Evolutionary conservation across 176 grass and related monocot species (phyloP).

Genomic region (Miscanthus lutarioriparius): DNA sequence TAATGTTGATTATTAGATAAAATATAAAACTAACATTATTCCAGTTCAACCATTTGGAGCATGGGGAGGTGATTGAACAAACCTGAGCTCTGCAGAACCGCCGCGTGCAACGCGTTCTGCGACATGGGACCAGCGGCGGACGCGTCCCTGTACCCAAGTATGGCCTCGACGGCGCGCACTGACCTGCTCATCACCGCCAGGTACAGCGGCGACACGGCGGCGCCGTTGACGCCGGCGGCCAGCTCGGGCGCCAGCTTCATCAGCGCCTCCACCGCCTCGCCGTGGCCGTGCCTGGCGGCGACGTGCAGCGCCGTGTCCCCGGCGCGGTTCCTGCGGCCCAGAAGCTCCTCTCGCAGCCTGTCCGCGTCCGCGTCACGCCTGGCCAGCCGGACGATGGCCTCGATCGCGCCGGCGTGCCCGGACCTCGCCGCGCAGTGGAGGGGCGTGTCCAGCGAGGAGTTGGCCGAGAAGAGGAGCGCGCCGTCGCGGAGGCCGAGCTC

Average conservation of each 20-base stretch:
- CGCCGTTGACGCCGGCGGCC: not conserved
- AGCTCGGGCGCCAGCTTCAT: not conserved
- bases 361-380: not conserved
- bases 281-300: not conserved
- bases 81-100: not conserved
- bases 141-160: not conserved
- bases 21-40: too few species aligned
- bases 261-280: not conserved
- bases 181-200: not conserved
- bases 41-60: not conserved
- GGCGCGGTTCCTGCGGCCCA: not conserved
- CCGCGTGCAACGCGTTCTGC: not conserved
- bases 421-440: conserved; percentile 44
- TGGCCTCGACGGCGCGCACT: not conserved
- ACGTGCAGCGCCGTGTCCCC: not conserved
- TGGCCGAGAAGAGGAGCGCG: conserved; percentile 29
- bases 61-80: not conserved
- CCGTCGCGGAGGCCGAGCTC: conserved; percentile 10
- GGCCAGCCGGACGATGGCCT: not conserved
- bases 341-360: not conserved
- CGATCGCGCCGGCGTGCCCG: not conserved
- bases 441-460: conserved; percentile 42
- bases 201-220: not conserved
- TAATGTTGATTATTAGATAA: not conserved
- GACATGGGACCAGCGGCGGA: not conserved